Evolutionary conservation across 352 stramenopile species (phyloP).

Genomic region (Pythium aristosporum): DNA sequence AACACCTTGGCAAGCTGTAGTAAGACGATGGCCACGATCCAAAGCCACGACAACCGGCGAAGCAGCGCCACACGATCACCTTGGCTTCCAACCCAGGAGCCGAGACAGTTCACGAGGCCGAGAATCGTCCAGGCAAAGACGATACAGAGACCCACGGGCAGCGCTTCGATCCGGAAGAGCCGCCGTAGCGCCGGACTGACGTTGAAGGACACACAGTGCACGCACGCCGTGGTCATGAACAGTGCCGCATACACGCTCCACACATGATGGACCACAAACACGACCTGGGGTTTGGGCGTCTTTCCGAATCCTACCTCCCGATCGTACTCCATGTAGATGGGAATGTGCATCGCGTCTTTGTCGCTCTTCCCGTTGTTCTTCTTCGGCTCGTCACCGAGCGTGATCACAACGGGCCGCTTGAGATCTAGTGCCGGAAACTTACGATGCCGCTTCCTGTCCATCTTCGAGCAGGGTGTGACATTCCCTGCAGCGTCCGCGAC

Average conservation of each 20-base stretch:
- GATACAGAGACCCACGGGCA: conserved; percentile 56
- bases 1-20: conserved; percentile 41
- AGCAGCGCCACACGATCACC: conserved; percentile 47
- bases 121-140: conserved; percentile 56
- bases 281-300: conserved; percentile 6
- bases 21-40: conserved; percentile 43
- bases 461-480: not conserved
- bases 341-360: not conserved
- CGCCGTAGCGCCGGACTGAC: conserved; percentile 50
- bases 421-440: not conserved
- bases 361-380: conserved; percentile 12
- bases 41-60: conserved; percentile 38
- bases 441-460: conserved; percentile 9
- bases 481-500: not conserved
- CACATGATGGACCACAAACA: conserved; percentile 11
- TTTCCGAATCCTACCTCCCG: conserved; percentile 12
- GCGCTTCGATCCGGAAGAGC: conserved; percentile 43
- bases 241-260: conserved; percentile 39
- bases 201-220: conserved; percentile 70
- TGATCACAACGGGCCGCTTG: not conserved
- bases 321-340: conserved; percentile 29
- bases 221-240: conserved; percentile 52
- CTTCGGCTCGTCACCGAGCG: not conserved
- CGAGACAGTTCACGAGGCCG: conserved; percentile 50
- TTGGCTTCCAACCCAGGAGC: conserved; percentile 48